Evolutionary conservation across 371 early-diverging fungal species (phyloP), one percentile per base, ranked within the genome.

Genomic region (Mucor sp.): DNA sequence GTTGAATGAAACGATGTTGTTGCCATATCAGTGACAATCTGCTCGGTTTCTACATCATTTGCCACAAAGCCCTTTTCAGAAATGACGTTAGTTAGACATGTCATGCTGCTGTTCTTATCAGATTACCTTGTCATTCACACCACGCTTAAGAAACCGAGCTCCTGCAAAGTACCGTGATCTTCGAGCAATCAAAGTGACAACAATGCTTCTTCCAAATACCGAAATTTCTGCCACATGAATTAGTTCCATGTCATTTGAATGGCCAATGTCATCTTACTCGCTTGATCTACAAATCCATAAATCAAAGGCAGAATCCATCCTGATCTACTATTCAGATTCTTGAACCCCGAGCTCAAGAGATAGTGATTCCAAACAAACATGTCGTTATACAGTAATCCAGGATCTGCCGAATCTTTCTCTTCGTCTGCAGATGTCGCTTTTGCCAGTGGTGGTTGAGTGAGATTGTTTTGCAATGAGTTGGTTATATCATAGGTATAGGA

Each of bases 41-140:
- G 99, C 76, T 99, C 99, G 0, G 99, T 99, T 77, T 99, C 99
- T 6, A 99, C 99, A 67, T 98, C 99, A 79, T 99, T 99, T 4
- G 99, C 99, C 6, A 97, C 97, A 81, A 92, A 94, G 0, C 98
- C 97, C 82, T 94, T 66, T 23, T 28, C 28, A 21, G 14, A 27
- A 62, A 25, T 23, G 53, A 27, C 12, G 27, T 23, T 53, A 53
- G 48, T 5, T 25, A 6, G 14, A 39, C 12, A 27, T 25, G 23
- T 0, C 14, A 11, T 50, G 27, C 35, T 27, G 27, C 25, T 11
- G 27, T 4, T 53, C 6, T 0, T 2, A 5, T 30, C 27, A 53
- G 1, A 53, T 6, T 72, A 89, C 90, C 74, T 86, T 80, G 65
- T 93, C 93, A 76, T 99, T 97, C 28, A 91, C 93, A 19, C 99